Conservation (phyloP, 805 yeast genomes). For the Candida jianshihensis region DNA sequence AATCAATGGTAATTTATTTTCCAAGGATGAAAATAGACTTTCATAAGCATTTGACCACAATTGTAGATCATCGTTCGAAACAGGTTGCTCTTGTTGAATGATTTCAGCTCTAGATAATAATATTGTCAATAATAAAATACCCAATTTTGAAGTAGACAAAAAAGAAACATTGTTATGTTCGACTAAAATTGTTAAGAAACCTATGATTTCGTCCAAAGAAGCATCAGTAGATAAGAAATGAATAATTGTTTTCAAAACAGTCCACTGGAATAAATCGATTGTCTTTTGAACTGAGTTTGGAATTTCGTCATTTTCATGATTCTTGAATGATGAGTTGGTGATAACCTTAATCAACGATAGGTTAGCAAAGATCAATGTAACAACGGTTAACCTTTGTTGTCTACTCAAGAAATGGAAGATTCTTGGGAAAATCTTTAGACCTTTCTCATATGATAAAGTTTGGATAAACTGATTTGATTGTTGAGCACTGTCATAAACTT, state of each 20-base stretch:
- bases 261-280: slow-evolving; percentile 71
- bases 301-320: slow-evolving; percentile 42
- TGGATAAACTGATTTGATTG: slow-evolving; percentile 66
- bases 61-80: slow-evolving; percentile 34
- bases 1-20: slow-evolving; percentile 66
- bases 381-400: slow-evolving; percentile 69
- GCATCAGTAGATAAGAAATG: slow-evolving; percentile 73
- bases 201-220: slow-evolving; percentile 70
- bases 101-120: slow-evolving; percentile 87
- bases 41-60: slow-evolving; percentile 80
- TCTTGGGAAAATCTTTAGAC: slow-evolving; percentile 83
- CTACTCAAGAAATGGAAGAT: slow-evolving; percentile 73
- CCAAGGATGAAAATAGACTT: slow-evolving; percentile 69
- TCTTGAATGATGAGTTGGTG: slow-evolving; percentile 71
- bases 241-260: slow-evolving; percentile 79
- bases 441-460: slow-evolving; percentile 76
- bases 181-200: slow-evolving; percentile 61
- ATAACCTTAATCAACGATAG: slow-evolving; percentile 75
- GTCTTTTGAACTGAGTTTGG: slow-evolving; percentile 51
- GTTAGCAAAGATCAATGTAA: slow-evolving; percentile 73
- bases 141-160: slow-evolving; percentile 57
- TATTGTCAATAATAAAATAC: slow-evolving; percentile 83
- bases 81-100: slow-evolving; percentile 72
- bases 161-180: slow-evolving; percentile 61
- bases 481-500: slow-evolving; percentile 54